A percentile compares a stretch with the other conserved stretches of the same genome.
Conservation (phyloP, 1,139 yeast genomes). For the Blastobotrys buckinghamii region DNA sequence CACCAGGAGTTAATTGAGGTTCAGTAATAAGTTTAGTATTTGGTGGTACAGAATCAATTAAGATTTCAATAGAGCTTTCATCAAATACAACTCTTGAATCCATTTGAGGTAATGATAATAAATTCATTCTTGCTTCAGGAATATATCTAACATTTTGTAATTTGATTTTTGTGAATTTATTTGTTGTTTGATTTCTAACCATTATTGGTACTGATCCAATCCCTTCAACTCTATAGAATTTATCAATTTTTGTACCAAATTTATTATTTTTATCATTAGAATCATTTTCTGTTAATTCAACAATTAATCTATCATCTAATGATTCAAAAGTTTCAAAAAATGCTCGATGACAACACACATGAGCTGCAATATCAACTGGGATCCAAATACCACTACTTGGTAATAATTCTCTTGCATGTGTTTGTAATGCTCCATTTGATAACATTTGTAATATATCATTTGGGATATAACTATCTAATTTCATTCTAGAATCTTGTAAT, state of each 20-base stretch:
- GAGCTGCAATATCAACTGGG: constrained; percentile 7
- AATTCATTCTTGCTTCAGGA: constrained; percentile 11
- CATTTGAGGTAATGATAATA: constrained; percentile 3
- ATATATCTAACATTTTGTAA: constrained; percentile 12
- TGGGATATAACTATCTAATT: background rate
- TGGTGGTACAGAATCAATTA: background rate
- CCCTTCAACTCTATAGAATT: constrained; percentile 10
- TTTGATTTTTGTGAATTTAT: constrained; percentile 2
- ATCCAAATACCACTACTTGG: constrained; percentile 12
- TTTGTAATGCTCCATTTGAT: constrained; percentile 4
- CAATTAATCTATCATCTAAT: background rate
- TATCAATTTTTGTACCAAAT: too few species aligned
- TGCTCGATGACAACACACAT: constrained; percentile 13
- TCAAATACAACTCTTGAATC: constrained; percentile 4
- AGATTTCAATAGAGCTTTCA: background rate
- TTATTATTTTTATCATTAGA: background rate
- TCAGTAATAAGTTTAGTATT: background rate
- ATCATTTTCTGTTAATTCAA: background rate
- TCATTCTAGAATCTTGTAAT: too few species aligned
- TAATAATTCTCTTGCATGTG: constrained; percentile 6
- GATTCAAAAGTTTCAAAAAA: constrained; percentile 9
- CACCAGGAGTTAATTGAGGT: background rate
- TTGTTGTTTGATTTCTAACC: constrained; percentile 6
- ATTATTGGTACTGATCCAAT: constrained; percentile 8
- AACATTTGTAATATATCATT: constrained; percentile 4